Evolutionary conservation across 2,329 filamentous ascomycete genomes (phyloP).

Genomic region (Fusarium caatingaense): DNA sequence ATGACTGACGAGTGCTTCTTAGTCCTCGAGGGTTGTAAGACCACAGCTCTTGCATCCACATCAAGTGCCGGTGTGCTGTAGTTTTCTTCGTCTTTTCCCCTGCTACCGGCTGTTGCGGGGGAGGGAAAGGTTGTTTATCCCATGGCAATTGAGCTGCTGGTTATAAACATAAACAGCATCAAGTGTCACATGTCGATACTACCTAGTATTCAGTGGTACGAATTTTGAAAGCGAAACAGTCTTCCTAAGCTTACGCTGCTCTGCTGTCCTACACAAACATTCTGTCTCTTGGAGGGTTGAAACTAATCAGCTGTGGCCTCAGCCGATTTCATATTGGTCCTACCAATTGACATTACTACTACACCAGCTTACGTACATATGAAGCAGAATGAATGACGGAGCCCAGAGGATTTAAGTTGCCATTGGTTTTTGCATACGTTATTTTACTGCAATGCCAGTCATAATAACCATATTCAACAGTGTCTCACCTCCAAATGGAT

Average conservation of each 20-base stretch:
- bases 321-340: background rate
- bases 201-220: slow-evolving; percentile 49
- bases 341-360: background rate
- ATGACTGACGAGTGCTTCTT: background rate
- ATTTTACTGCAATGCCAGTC: background rate
- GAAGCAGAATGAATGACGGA: slow-evolving; percentile 2
- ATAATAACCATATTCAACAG: background rate
- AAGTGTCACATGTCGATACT: background rate
- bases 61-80: slow-evolving; percentile 35
- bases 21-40: slow-evolving; percentile 27
- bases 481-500: background rate
- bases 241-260: background rate
- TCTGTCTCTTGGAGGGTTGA: background rate
- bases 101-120: slow-evolving; percentile 14
- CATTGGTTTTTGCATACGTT: background rate
- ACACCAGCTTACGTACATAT: background rate
- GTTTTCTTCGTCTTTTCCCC: background rate
- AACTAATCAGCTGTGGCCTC: background rate
- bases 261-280: background rate
- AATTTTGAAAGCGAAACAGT: background rate
- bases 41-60: slow-evolving; percentile 23
- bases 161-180: background rate
- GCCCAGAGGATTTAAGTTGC: background rate
- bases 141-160: background rate
- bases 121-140: background rate